A percentile compares a stretch with the other conserved stretches of the same genome.
These are phyloP conservation scores for Drosera capensis DNA, from an alignment of 148 eudicot genomes.

Conservation along the genomic window DNA sequence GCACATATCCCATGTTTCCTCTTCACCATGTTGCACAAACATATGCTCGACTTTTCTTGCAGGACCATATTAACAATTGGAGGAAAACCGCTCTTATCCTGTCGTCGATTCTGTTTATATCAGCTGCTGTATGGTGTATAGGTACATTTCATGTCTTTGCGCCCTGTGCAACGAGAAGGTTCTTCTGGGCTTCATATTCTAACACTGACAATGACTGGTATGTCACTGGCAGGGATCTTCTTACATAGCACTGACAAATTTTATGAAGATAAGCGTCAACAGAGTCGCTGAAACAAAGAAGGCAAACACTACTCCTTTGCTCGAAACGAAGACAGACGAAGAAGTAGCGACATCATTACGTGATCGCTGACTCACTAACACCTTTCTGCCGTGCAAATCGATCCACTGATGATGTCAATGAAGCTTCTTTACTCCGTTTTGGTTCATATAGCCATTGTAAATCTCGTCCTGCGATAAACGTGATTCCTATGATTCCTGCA, in stretches of 20 bases:
- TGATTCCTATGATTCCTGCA: too few relatives aligned
- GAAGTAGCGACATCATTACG: too few relatives aligned
- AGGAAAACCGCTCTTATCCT: slow-evolving; percentile 57
- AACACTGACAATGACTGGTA: background rate
- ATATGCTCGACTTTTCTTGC: slow-evolving; percentile 9
- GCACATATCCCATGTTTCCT: too few relatives aligned
- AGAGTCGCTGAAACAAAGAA: slow-evolving; percentile 9
- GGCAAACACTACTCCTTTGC: slow-evolving; percentile 30
- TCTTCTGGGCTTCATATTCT: too few relatives aligned
- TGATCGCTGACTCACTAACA: too few relatives aligned
- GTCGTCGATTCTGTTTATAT: slow-evolving; percentile 65
- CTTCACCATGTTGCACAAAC: too few relatives aligned
- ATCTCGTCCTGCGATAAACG: too few relatives aligned
- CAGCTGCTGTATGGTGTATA: slow-evolving; percentile 67
- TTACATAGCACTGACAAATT: slow-evolving; percentile 32
- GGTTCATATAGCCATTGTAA: too few relatives aligned
- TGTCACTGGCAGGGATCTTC: slow-evolving; percentile 33
- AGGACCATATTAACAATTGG: slow-evolving; percentile 81
- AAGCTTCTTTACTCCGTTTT: too few relatives aligned
- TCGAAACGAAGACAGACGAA: slow-evolving; percentile 18
- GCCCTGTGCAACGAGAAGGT: background rate
- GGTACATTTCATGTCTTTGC: slow-evolving; percentile 25
- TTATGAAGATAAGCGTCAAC: slow-evolving; percentile 24
- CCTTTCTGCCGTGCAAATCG: too few relatives aligned
- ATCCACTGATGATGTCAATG: too few relatives aligned